Conservation (phyloP, 495 filamentous ascomycete genomes). For the Penicillium odoratum region DNA sequence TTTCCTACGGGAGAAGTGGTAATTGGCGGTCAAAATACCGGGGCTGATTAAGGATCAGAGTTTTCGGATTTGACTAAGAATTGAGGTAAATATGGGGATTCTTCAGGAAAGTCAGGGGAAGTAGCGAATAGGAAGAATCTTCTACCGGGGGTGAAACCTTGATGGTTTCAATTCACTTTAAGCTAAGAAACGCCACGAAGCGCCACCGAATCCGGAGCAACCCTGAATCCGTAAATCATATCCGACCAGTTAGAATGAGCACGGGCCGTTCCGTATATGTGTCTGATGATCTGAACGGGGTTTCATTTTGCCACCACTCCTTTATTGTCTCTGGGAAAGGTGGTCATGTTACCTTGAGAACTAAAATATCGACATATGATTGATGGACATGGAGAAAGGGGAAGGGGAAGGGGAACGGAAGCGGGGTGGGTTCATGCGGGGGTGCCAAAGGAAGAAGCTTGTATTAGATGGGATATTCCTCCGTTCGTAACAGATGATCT, state of each 20-base stretch:
- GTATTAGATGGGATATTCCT: background rate
- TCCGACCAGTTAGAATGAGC: slow-evolving; percentile 1
- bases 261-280: slow-evolving; percentile 1
- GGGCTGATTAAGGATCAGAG: background rate
- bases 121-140: background rate
- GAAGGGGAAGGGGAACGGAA: background rate
- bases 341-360: background rate
- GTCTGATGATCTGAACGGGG: background rate
- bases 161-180: background rate
- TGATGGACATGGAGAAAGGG: background rate
- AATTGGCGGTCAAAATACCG: slow-evolving; percentile 1
- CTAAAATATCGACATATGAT: background rate
- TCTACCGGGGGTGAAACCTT: background rate
- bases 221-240: background rate
- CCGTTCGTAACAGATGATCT: background rate
- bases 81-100: background rate
- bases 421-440: background rate
- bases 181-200: background rate
- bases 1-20: background rate
- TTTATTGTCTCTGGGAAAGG: background rate
- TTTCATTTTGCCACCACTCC: background rate
- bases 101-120: slow-evolving; percentile 1
- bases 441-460: background rate
- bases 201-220: background rate
- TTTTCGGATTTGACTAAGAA: background rate